Base-by-base conservation (phyloP, 2,329 filamentous ascomycete species). In the Xylaria sp. region DNA sequence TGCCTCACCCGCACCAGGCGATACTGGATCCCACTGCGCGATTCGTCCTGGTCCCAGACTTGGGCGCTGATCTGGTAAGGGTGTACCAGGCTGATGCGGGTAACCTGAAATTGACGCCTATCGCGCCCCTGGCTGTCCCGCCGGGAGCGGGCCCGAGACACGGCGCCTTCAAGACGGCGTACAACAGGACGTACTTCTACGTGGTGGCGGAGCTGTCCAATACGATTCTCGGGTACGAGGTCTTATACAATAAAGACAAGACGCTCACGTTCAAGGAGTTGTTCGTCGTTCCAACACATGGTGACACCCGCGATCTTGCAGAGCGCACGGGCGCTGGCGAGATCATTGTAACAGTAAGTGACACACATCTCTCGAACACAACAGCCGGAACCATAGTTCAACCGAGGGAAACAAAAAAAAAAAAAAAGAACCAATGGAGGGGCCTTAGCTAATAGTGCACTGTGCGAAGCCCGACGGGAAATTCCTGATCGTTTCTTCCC, bases 401-500 rank as follows among this genome's bases (percentile, higher is more conserved):
- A 23, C 17, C 19, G 19, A 10, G 27, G 21, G 29, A 27, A 21
- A 21, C 4, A 25, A 51, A 37, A 15, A n/a, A 37, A 51, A 37
- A 23, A 0, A 15, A 23, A 10, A 37, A 19, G n/a, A 48, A 41
- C 2, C 6, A 8, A 13, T 17, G 13, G 5, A 33, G 23, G 37
- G 11, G n/a, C 25, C 27, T 27, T 44, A 17, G 44, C 59, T 65
- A 59, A 65, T 44, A 7, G 9, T 33, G 27, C 19, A 41, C 38
- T 23, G n/a, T 27, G 17, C 29, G 37, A 41, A 87, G 85, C 83
- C 85, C 49, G 84, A 87, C 69, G 78, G 81, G 62, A 83, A 81
- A 35, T 90, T 87, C 77, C 72, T 93, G 53, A 80, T 90, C 67
- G 82, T 90, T 41, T 89, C 88, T 2, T 90, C 90, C 65, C 87